Evolutionary conservation across 1,284 basidiomycete genomes (phyloP), one percentile per base, ranked within the genome.

Genomic region (Irpex sp.): DNA sequence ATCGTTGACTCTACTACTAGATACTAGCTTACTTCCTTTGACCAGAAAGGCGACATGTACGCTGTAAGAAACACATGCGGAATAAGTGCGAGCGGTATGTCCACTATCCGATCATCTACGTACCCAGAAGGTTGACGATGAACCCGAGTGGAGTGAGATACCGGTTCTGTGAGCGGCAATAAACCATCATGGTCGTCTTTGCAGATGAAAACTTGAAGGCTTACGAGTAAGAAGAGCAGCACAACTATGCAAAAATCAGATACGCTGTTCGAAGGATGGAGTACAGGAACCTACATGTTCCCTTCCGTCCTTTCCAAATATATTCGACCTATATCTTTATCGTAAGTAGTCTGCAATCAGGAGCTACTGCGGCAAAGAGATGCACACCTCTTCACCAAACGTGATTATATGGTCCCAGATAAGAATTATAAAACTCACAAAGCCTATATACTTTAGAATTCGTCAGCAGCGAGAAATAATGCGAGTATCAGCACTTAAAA

Each of bases 141-240:
- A 83, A 84, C 1, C 78, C 79, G 3, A 83, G 67, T 1, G 82
- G 82, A 1, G 81, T 82, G 39, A 84, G 71, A 64, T 85, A 85
- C 21, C 67, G 58, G 49, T 68, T 68, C 66, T 67, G 49, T 7
- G 15, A 11, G 43, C n/a, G n/a, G 33, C 7, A 21, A 31, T 46
- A 15, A 49, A 11, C 11, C 31, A 26, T 17, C 17, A 46, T 39
- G 13, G 49, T 19, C 8, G 39, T 17, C n/a, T 50, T 8, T 21
- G 7, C 15, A 15, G 15, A 50, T 19, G 49, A 21, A 19, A 19
- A 19, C 9, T 5, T 36, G 7, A 9, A 71, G 26, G 26, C 81
- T 26, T 63, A 82, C 81, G 60, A 83, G 68, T 31, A 83, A 69
- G 66, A 84, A 84, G 21, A 85, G 71, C 64, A 78, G 81, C 3